Conservation (phyloP, 2,329 filamentous ascomycete genomes). For the Penicillium sp. region DNA sequence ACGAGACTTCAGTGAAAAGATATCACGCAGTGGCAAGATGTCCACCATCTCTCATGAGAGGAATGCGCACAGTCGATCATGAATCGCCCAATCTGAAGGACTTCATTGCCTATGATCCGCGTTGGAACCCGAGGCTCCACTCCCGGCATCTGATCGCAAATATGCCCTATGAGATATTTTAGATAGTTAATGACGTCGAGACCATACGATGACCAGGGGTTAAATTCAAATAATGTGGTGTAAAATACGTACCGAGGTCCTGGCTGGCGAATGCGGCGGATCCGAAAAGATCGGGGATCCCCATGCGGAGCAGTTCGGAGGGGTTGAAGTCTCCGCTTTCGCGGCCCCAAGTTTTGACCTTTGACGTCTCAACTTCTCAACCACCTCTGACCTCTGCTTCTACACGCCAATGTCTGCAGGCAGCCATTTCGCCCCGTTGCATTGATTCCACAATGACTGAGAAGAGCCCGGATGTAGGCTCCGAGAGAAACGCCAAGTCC, state of each 20-base stretch:
- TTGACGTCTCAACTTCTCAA: conserved; percentile 6
- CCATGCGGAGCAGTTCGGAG: conserved; percentile 25
- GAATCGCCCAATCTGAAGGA: conserved; percentile 1
- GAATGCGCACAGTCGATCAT: neutral
- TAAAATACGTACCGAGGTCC: conserved; percentile 8
- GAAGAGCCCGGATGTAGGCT: conserved; percentile 24
- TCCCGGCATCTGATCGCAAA: neutral
- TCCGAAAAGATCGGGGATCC: conserved; percentile 10
- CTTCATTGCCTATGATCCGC: conserved; percentile 1
- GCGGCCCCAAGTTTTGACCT: conserved; percentile 5
- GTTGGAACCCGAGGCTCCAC: neutral
- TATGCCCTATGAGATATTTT: neutral
- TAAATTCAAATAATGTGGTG: neutral
- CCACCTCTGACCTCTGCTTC: neutral
- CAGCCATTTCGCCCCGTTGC: conserved; percentile 20
- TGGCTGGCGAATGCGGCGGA: neutral
- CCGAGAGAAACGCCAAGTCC: conserved; percentile 27
- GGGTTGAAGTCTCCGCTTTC: conserved; percentile 22
- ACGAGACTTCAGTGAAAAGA: neutral
- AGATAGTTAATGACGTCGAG: neutral
- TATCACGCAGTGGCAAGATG: neutral
- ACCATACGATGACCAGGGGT: neutral
- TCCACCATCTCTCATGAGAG: neutral
- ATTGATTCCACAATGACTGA: conserved; percentile 30
- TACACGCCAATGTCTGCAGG: conserved; percentile 26